Evolutionary conservation across 176 grass and related monocot genomes (phyloP), one percentile per base, ranked within the genome.

Genomic region (Cymbopogon citratus): DNA sequence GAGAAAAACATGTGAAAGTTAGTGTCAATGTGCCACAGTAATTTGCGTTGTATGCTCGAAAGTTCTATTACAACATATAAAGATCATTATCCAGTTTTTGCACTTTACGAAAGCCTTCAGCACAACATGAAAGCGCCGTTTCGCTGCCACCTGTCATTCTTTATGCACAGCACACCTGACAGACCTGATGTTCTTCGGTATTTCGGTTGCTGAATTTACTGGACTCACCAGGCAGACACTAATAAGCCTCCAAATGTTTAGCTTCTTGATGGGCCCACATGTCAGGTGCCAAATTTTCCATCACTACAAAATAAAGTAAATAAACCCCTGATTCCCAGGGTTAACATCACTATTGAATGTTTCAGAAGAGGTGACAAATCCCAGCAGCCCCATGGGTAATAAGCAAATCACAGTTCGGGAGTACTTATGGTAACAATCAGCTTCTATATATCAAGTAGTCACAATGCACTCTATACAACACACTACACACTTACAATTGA

Each of bases 401-500:
- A 7, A 4, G 7, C 7, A 73, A 73, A 21, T 24, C 21, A 26
- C 7, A 7, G 44, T 51, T 31, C 12, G 21, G 21, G 25, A 51
- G 6, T 4, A 73, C 1, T 23, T 57, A 72, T 57, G 43, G 45
- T 71, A 77, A 85, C 43, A 81, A 87, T 85, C 66, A 60, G 75
- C 56, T 87, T 81, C 68, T 88, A 85, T 78, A 73, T 82, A 70
- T 91, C 64, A 83, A 81, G 59, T 74, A 60, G 43, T 85, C 85
- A 88, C 68, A 85, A 36, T 80, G 34, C 71, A 91, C 38, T 61
- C 80, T 86, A 69, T 69, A 74, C 87, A 86, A 65, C 38, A 81
- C 43, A 81, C 69, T 93, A 65, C 38, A 81, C 43, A 81, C 69
- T 93, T 81, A 86, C 74, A 85, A 72, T 83, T 80, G 87, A 71